These are phyloP conservation scores for Gleditsia sinensis DNA, from an alignment of 306 rosid genomes.

Conservation along the genomic window DNA sequence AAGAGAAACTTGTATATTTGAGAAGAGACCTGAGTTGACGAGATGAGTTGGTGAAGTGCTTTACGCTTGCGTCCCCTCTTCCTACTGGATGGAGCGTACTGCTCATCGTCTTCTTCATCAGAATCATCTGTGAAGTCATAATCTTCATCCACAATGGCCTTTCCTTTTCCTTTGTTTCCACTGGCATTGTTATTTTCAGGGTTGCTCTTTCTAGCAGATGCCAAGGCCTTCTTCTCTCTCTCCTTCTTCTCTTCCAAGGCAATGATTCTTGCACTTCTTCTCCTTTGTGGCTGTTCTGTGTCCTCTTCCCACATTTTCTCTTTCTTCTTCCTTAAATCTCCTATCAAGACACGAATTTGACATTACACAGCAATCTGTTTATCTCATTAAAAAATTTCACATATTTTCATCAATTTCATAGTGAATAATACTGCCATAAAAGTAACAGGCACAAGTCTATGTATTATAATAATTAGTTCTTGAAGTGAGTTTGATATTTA, in stretches of 20 bases:
- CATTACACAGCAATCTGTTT: neutral
- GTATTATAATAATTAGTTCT: too few relatives aligned
- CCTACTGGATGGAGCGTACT: neutral
- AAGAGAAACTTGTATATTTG: too few relatives aligned
- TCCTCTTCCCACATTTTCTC: slow-evolving; percentile 17
- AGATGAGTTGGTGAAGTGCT: slow-evolving; percentile 15
- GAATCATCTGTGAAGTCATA: neutral
- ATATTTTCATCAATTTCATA: neutral
- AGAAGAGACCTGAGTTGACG: slow-evolving; percentile 27
- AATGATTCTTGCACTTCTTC: slow-evolving; percentile 42
- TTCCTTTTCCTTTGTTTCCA: slow-evolving; percentile 21
- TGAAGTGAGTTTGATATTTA: too few relatives aligned
- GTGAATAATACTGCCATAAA: neutral
- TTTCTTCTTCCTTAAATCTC: neutral
- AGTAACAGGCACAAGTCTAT: neutral
- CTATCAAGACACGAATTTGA: slow-evolving; percentile 15
- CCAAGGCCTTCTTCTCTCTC: slow-evolving; percentile 4
- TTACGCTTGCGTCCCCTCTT: neutral
- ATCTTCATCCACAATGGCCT: neutral
- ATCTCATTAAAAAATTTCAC: neutral
- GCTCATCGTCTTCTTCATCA: neutral
- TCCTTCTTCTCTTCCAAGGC: slow-evolving; percentile 34
- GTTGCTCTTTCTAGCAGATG: neutral
- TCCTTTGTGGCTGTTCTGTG: neutral
- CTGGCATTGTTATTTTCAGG: neutral